A percentile compares a stretch with the other conserved stretches of the same genome.
These are phyloP conservation scores for Sugiyamaella sp. DNA, from an alignment of 1,139 yeast species.

Conservation along the genomic window DNA sequence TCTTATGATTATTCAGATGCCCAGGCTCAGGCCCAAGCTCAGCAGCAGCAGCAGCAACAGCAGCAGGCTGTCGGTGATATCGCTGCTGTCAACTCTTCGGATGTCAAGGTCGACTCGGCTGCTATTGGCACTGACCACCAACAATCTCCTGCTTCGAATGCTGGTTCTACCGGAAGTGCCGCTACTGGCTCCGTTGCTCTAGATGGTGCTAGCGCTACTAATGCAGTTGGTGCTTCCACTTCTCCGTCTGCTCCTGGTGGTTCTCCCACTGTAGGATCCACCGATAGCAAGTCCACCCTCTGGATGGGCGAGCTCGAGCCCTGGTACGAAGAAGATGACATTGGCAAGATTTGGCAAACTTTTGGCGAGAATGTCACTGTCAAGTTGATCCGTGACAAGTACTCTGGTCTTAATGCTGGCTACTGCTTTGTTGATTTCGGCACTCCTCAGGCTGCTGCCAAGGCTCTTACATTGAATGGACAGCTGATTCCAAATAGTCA, in stretches of 20 bases:
- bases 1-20: constrained; percentile 19
- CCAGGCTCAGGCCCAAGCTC: constrained; percentile 12
- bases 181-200: neutral
- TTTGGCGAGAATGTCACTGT: constrained; percentile 56
- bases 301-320: constrained; percentile 98
- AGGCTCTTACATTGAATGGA: constrained; percentile 71
- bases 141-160: neutral
- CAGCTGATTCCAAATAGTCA: constrained; percentile 63
- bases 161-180: neutral
- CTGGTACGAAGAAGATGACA: constrained; percentile 73
- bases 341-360: constrained; percentile 67
- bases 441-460: constrained; percentile 64
- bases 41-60: constrained; percentile 5
- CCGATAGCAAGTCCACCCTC: constrained; percentile 43
- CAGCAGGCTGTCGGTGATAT: neutral
- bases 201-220: neutral
- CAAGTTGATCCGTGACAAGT: constrained; percentile 61
- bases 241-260: constrained; percentile 8
- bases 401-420: constrained; percentile 58
- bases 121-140: constrained; percentile 1
- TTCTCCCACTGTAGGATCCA: constrained; percentile 2
- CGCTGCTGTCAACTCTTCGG: neutral
- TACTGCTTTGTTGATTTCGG: constrained; percentile 88
- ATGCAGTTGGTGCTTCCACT: constrained; percentile 4
- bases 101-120: constrained; percentile 3